Percentiles rank a stretch among this genome's conserved stretches.
phyloP scores from a whole-genome alignment of 2,329 filamentous ascomycete genomes.

The Pestalotiopsis sp. region DNA sequence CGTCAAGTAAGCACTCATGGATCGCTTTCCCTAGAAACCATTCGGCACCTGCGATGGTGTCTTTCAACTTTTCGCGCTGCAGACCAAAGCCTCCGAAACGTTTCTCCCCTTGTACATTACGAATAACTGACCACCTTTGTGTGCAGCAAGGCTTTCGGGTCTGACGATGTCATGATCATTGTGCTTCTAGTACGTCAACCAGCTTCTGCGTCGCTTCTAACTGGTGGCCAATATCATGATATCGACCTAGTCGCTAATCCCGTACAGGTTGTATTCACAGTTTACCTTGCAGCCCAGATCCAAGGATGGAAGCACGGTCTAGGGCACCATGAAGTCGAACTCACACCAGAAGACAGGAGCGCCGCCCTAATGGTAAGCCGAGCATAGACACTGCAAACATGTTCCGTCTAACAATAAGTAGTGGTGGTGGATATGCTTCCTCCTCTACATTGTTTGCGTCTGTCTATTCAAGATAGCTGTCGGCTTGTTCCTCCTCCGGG shows the following conservation, averaged over 20 bases:
- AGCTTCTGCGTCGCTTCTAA: not conserved
- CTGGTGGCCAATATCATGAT: not conserved
- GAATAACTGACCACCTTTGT: not conserved
- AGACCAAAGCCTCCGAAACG: no score
- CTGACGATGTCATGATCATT: slow-evolving; percentile 5
- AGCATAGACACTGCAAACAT: not conserved
- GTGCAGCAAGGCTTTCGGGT: not conserved
- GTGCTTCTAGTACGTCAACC: not conserved
- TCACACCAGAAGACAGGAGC: not conserved
- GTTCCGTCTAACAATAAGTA: not conserved
- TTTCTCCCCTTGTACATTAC: not conserved
- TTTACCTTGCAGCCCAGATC: slow-evolving; percentile 8
- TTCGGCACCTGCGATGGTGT: no score
- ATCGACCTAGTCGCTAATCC: not conserved
- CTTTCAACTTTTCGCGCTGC: no score
- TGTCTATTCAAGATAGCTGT: slow-evolving; percentile 11
- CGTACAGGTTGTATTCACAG: not conserved
- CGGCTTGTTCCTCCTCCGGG: slow-evolving; percentile 11
- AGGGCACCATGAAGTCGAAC: not conserved
- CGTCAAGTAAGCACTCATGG: not conserved
- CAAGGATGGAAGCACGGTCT: slow-evolving; percentile 9
- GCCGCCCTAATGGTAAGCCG: slow-evolving; percentile 4
- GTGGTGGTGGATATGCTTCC: slow-evolving; percentile 13
- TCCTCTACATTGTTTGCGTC: slow-evolving; percentile 10
- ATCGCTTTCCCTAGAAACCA: not conserved